Evolutionary conservation across 2,329 filamentous ascomycete genomes (phyloP).

Genomic region (Epichloe typhina): DNA sequence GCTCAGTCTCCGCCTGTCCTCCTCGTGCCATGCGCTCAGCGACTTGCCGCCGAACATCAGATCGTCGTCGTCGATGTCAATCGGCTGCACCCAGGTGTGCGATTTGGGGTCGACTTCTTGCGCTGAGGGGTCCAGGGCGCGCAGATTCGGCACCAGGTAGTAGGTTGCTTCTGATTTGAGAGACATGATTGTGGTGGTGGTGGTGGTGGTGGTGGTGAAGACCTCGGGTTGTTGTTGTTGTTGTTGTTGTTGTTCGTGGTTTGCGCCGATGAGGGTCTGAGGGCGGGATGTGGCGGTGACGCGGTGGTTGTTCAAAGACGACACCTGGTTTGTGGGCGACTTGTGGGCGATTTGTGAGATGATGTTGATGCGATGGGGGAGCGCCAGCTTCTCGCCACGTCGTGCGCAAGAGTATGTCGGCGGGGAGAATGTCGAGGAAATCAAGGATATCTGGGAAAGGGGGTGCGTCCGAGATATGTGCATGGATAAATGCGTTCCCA

Average conservation of each 20-base stretch:
- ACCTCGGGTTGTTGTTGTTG: not conserved
- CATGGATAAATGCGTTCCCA: too few relatives aligned
- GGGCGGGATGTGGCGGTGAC: not conserved
- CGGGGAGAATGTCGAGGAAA: not conserved
- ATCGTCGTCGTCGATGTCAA: conserved; percentile 47
- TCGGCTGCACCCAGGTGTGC: conserved; percentile 37
- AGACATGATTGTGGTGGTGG: conserved; percentile 5
- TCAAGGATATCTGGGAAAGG: not conserved
- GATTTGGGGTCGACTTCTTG: conserved; percentile 21
- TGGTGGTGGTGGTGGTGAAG: not conserved
- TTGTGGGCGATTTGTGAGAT: not conserved
- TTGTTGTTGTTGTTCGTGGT: not conserved
- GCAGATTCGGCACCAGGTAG: conserved; percentile 21
- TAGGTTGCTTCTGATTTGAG: conserved; percentile 13
- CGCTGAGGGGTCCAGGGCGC: conserved; percentile 19
- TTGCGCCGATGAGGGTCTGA: not conserved
- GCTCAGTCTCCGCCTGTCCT: conserved; percentile 26
- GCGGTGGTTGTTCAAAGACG: not conserved
- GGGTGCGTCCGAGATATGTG: too few relatives aligned
- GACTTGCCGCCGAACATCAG: conserved; percentile 48
- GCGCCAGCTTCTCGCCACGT: not conserved
- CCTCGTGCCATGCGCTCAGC: conserved; percentile 46
- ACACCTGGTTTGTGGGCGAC: not conserved
- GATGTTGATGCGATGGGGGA: not conserved
- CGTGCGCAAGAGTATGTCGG: not conserved